Conservation (phyloP, 345 rosid species). For the Citrus hindsii region DNA sequence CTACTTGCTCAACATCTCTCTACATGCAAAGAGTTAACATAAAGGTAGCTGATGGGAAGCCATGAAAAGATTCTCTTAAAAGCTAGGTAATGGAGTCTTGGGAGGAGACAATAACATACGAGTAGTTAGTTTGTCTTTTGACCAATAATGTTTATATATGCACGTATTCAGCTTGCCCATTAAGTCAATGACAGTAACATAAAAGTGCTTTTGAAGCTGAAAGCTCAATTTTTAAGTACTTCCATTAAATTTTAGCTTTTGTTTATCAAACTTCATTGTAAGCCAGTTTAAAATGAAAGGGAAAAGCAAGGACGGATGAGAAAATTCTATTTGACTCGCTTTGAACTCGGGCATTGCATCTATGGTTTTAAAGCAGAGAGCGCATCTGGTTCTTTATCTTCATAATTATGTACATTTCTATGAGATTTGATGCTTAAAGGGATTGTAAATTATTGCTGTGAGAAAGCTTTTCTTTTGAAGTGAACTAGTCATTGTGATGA, state of each 20-base stretch:
- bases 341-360: conserved; percentile 27
- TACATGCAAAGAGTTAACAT: background rate
- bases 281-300: background rate
- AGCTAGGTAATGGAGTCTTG: conserved; percentile 4
- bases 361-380: conserved; percentile 18
- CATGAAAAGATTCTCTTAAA: conserved; percentile 10
- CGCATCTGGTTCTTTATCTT: conserved; percentile 51
- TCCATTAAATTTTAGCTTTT: background rate
- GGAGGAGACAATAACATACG: conserved; percentile 3
- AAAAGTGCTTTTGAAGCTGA: background rate
- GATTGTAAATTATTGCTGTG: conserved; percentile 37
- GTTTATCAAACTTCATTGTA: background rate
- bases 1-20: conserved; percentile 1
- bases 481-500: conserved; percentile 18
- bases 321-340: conserved; percentile 29
- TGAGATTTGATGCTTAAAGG: conserved; percentile 39
- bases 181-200: background rate
- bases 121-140: background rate
- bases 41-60: background rate
- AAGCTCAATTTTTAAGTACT: background rate
- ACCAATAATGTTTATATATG: too few relatives aligned
- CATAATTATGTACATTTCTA: conserved; percentile 16
- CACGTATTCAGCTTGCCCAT: background rate
- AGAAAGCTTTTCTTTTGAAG: conserved; percentile 21
- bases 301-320: background rate